Evolutionary conservation across 2,329 filamentous ascomycete genomes (phyloP).

Genomic region (Fusarium devonianum): DNA sequence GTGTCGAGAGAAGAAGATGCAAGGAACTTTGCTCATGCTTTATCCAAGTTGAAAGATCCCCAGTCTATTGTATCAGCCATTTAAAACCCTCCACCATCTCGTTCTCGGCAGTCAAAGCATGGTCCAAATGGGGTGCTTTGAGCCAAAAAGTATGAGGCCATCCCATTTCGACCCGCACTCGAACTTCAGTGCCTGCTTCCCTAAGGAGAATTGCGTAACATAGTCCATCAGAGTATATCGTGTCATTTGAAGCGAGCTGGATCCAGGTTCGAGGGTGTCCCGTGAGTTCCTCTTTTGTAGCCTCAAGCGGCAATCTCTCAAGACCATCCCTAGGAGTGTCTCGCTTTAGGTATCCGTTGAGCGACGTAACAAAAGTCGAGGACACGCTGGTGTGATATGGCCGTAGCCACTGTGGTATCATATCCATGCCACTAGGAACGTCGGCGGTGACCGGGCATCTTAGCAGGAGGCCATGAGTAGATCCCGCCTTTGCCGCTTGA

Average conservation of each 20-base stretch:
- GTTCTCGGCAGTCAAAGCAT: constrained; percentile 51
- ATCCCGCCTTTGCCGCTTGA: constrained; percentile 40
- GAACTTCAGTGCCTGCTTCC: constrained; percentile 50
- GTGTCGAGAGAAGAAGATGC: too few species aligned
- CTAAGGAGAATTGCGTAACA: constrained; percentile 56
- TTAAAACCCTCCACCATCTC: constrained; percentile 51
- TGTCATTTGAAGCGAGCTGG: constrained; percentile 59
- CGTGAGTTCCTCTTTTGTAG: constrained; percentile 38
- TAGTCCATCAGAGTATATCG: constrained; percentile 59
- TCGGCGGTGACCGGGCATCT: constrained; percentile 58
- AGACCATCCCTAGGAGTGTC: constrained; percentile 51
- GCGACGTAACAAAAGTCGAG: constrained; percentile 48
- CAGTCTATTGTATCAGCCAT: constrained; percentile 50
- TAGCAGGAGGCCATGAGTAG: constrained; percentile 52
- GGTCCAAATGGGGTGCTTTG: constrained; percentile 51
- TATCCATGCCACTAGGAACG: constrained; percentile 46
- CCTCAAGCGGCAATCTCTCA: constrained; percentile 53
- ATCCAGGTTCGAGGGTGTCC: constrained; percentile 54
- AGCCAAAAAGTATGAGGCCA: constrained; percentile 64
- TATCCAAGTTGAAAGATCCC: too few species aligned
- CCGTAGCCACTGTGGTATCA: constrained; percentile 48
- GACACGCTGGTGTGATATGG: constrained; percentile 51
- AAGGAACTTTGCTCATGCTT: too few species aligned
- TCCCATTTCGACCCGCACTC: constrained; percentile 52
- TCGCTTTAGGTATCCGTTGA: constrained; percentile 45